phyloP scores from a whole-genome alignment of 1,139 yeast genomes.

The Martiniozyma asiatica region DNA sequence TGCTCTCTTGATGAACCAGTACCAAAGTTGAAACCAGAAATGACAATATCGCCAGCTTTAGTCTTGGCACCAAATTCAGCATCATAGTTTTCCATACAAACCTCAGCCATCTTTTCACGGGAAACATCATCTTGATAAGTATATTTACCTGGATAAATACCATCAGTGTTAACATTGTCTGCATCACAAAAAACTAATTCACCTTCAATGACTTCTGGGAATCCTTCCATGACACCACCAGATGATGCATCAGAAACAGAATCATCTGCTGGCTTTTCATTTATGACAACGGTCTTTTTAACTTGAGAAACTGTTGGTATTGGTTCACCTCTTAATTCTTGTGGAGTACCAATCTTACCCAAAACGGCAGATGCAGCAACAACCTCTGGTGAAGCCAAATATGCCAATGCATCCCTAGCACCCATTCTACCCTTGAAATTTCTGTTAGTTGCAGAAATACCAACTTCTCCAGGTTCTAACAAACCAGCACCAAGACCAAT shows the following conservation, averaged over 20 bases:
- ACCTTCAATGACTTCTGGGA: constrained; percentile 81
- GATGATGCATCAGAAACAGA: constrained; percentile 33
- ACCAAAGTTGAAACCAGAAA: constrained; percentile 92
- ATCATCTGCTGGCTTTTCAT: constrained; percentile 22
- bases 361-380: constrained; percentile 95
- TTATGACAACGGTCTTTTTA: constrained; percentile 32
- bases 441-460: constrained; percentile 96
- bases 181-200: constrained; percentile 93
- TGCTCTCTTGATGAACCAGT: constrained; percentile 99
- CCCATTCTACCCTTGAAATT: constrained; percentile 99
- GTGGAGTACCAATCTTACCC: constrained; percentile 90
- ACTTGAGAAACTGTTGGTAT: constrained; percentile 38
- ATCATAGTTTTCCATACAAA: constrained; percentile 98
- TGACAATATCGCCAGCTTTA: constrained; percentile 75
- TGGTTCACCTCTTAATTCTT: constrained; percentile 54
- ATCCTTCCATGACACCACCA: constrained; percentile 65
- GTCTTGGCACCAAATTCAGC: constrained; percentile 73
- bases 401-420: constrained; percentile 88
- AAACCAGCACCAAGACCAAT: constrained; percentile 94
- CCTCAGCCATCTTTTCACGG: constrained; percentile 92
- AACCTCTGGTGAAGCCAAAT: constrained; percentile 92
- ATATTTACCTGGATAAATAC: constrained; percentile 96
- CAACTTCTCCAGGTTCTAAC: constrained; percentile 90
- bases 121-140: constrained; percentile 97
- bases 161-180: constrained; percentile 95